These are phyloP conservation scores for Umbelopsis ramanniana DNA, from an alignment of 192 early-diverging fungal species.

Conservation along the genomic window DNA sequence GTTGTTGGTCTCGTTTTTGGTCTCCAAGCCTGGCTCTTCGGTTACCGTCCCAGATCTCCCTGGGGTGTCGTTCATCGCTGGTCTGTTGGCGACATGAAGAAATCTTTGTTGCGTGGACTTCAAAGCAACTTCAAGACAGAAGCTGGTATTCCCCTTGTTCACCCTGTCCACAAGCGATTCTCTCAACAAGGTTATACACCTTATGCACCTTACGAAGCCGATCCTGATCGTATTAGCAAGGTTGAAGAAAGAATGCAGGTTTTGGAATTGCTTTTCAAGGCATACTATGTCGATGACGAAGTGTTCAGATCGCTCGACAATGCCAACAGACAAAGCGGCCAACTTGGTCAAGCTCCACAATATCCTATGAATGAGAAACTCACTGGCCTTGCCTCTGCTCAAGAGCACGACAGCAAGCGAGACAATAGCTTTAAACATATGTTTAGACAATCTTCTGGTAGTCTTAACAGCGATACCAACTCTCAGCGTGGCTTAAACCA, in stretches of 20 bases:
- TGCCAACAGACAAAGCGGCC: slow-evolving; percentile 23
- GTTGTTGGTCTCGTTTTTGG: slow-evolving; percentile 36
- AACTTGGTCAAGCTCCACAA: slow-evolving; percentile 3
- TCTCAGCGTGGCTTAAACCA: slow-evolving; percentile 32
- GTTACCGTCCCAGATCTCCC: slow-evolving; percentile 36
- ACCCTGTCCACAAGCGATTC: slow-evolving; percentile 42
- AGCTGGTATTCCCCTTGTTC: slow-evolving; percentile 41
- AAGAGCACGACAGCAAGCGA: slow-evolving; percentile 12
- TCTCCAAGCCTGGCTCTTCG: slow-evolving; percentile 38
- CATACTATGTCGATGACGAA: slow-evolving; percentile 45
- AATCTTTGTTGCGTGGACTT: slow-evolving; percentile 38
- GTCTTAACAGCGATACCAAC: slow-evolving; percentile 30
- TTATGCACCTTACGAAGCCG: slow-evolving; percentile 26
- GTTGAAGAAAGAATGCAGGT: slow-evolving; percentile 43
- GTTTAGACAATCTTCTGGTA: slow-evolving; percentile 30
- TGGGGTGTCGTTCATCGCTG: slow-evolving; percentile 44
- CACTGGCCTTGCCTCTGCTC: slow-evolving; percentile 13
- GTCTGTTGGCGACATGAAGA: slow-evolving; percentile 38
- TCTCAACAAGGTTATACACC: slow-evolving; percentile 18
- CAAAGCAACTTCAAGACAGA: slow-evolving; percentile 41
- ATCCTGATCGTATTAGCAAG: slow-evolving; percentile 36
- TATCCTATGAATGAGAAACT: slow-evolving; percentile 7
- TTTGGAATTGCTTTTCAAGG: slow-evolving; percentile 41
- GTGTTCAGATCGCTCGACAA: slow-evolving; percentile 40
- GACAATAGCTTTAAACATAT: slow-evolving; percentile 33